phyloP scores from a whole-genome alignment of 164 flowering plant genomes.

The Nymphaea colorata region DNA sequence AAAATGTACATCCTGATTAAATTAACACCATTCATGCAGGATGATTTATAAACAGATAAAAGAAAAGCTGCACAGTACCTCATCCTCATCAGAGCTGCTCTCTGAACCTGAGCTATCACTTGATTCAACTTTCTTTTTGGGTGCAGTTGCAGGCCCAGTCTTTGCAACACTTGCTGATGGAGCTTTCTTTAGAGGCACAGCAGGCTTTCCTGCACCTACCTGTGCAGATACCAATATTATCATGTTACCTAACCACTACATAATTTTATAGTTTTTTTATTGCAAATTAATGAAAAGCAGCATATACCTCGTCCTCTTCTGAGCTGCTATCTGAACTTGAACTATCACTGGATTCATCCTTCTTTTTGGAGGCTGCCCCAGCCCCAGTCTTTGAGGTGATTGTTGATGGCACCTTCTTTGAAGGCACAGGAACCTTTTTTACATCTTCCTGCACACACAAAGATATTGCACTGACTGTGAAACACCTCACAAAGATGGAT shows the following conservation, averaged over 20 bases:
- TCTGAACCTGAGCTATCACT: slow-evolving; percentile 21
- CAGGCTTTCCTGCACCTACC: neutral
- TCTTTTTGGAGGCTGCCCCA: slow-evolving; percentile 17
- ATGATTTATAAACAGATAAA: neutral
- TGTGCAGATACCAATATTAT: neutral
- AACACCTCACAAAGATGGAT: no score
- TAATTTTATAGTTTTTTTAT: neutral
- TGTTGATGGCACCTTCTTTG: slow-evolving; percentile 11
- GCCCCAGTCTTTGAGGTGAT: slow-evolving; percentile 11
- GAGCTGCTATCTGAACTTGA: slow-evolving; percentile 17
- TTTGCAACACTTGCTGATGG: slow-evolving; percentile 10
- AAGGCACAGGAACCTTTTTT: slow-evolving; percentile 8
- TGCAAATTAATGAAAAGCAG: neutral
- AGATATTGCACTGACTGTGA: no score
- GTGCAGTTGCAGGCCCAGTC: slow-evolving; percentile 11
- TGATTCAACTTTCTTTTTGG: slow-evolving; percentile 18
- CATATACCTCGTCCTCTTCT: slow-evolving; percentile 17
- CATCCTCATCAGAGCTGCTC: slow-evolving; percentile 15
- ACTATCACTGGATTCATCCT: slow-evolving; percentile 18
- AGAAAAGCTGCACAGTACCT: slow-evolving; percentile 2
- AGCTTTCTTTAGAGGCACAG: slow-evolving; percentile 8
- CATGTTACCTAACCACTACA: neutral
- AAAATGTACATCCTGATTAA: neutral
- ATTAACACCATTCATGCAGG: neutral
- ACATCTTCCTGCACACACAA: slow-evolving; percentile 11